phyloP scores from a whole-genome alignment of 2,329 filamentous ascomycete genomes.

The Daldinia sp. region DNA sequence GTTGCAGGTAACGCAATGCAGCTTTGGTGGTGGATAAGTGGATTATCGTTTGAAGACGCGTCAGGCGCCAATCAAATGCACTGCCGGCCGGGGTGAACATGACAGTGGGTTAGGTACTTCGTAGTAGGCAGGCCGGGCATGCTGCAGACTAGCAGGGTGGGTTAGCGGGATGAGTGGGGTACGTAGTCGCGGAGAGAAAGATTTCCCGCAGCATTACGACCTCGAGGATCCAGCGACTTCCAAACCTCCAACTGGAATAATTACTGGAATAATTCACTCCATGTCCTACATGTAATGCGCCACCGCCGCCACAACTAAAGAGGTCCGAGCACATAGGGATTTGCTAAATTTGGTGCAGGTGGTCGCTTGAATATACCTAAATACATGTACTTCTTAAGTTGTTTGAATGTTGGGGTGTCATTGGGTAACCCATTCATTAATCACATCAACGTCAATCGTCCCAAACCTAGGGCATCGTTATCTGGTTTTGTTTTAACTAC shows the following conservation, averaged over 20 bases:
- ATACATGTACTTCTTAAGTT: neutral
- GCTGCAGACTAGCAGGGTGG: neutral
- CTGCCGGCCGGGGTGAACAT: conserved; percentile 14
- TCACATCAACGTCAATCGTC: conserved; percentile 25
- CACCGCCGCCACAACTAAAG: conserved; percentile 35
- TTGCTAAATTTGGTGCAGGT: conserved; percentile 20
- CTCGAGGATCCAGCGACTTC: too few relatives aligned
- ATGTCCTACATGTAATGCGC: conserved; percentile 21
- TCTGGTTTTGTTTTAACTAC: conserved; percentile 9
- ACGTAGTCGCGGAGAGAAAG: conserved; percentile 27
- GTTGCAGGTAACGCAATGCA: conserved; percentile 7
- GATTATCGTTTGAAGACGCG: conserved; percentile 39
- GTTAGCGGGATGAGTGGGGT: conserved; percentile 2
- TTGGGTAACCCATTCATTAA: conserved; percentile 6
- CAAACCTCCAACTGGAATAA: neutral
- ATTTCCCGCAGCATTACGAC: conserved; percentile 27
- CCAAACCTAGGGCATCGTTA: conserved; percentile 8
- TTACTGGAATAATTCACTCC: neutral
- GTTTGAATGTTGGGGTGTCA: neutral
- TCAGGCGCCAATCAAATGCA: conserved; percentile 44
- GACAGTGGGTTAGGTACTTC: neutral
- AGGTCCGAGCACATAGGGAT: conserved; percentile 26
- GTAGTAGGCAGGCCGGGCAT: neutral
- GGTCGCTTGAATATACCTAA: neutral
- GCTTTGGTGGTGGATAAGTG: conserved; percentile 13